Evolutionary conservation across 2,329 filamentous ascomycete genomes (phyloP), one percentile per base, ranked within the genome.

Genomic region (Gyromitra esculenta): DNA sequence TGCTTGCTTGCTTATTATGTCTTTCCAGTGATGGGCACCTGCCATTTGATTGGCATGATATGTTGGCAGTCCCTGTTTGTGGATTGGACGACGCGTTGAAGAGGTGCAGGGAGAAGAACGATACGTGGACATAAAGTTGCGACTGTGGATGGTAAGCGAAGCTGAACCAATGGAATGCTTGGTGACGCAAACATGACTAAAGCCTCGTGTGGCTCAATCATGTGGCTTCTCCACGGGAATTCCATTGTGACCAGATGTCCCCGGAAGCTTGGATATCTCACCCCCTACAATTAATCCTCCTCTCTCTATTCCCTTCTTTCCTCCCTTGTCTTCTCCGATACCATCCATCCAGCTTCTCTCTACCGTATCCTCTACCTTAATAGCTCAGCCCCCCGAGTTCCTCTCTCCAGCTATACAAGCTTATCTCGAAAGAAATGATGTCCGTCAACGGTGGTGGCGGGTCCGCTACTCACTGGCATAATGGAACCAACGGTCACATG

Each of bases 241-340:
- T 66, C 52, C 31, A 63, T 69, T 74, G 73, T 75, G 75, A 77
- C 75, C 75, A 77, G 75, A 77, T 77, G 72, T 75, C 66, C 72
- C 59, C 54, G 56, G 59, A 64, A 75, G 72, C 72, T 75, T 74
- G 63, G 71, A 59, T 39, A 56, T 54, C 48, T 35, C 60, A 48
- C 59, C 71, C 56, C 71, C 63, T 73, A 63, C 71, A 69, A 69
- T 60, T 68, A 43, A 70, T 54, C 50, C 37, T 60, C 43, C 56
- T 45, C 13, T 48, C 43, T 43, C 21, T n/a, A n/a, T 6, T 64
- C 25, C 25, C 65, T 63, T 66, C 69, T 41, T 39, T 56, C 48
- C 50, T 50, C 43, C 48, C 18, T 35, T 15, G 35, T 66, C 57
- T 59, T 39, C 35, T 57, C 15, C 45, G 21, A 63, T 56, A 63